phyloP scores from a whole-genome alignment of 106 monocot genomes.

The Dendrobium catenatum region DNA sequence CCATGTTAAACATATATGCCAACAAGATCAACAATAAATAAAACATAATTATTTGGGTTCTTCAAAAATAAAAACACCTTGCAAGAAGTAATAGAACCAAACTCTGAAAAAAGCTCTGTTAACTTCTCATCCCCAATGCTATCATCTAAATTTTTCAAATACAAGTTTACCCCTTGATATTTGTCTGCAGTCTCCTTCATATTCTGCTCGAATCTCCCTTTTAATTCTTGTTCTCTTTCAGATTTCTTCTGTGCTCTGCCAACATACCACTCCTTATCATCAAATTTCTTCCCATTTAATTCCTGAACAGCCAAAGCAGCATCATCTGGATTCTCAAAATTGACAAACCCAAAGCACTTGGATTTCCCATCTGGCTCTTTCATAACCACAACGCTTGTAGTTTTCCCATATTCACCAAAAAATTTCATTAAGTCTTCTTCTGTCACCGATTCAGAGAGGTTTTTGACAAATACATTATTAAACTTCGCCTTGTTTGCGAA shows the following conservation, averaged over 20 bases:
- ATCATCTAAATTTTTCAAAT: slow-evolving; percentile 76
- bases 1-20: background rate
- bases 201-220: slow-evolving; percentile 49
- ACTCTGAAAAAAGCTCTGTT: slow-evolving; percentile 45
- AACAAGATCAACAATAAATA: background rate
- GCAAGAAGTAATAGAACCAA: slow-evolving; percentile 60
- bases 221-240: slow-evolving; percentile 64
- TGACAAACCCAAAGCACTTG: slow-evolving; percentile 73
- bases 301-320: slow-evolving; percentile 59
- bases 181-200: slow-evolving; percentile 46
- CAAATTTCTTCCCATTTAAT: slow-evolving; percentile 60
- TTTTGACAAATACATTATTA: slow-evolving; percentile 72
- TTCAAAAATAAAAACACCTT: slow-evolving; percentile 29
- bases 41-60: background rate
- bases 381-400: slow-evolving; percentile 72
- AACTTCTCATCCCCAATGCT: slow-evolving; percentile 61
- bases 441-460: slow-evolving; percentile 50
- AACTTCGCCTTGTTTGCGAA: slow-evolving; percentile 33
- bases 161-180: slow-evolving; percentile 58
- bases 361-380: slow-evolving; percentile 58
- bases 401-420: slow-evolving; percentile 51
- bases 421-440: slow-evolving; percentile 40
- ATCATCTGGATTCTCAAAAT: slow-evolving; percentile 67
- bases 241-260: slow-evolving; percentile 69
- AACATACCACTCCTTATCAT: slow-evolving; percentile 69